Evolutionary conservation across 257 asterid species (phyloP).

Genomic region (Nicotiana otophora): DNA sequence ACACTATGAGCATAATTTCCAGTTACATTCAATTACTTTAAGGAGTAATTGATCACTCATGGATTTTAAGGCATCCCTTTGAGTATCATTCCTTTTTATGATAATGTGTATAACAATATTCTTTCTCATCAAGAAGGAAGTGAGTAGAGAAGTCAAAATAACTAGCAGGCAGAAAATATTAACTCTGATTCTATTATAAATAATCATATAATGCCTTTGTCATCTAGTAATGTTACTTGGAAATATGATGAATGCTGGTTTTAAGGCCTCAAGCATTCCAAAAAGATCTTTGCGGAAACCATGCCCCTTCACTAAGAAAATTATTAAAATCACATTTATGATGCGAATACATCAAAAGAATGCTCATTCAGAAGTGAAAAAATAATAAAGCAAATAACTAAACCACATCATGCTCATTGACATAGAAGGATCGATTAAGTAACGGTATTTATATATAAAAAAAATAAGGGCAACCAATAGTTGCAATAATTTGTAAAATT

Average conservation of each 20-base stretch:
- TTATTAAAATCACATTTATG: not conserved
- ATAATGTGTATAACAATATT: not conserved
- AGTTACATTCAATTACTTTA: not conserved
- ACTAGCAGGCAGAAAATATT: not conserved
- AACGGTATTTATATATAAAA: too few relatives aligned
- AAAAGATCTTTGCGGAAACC: constrained; percentile 93
- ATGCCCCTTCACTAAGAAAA: constrained; percentile 50
- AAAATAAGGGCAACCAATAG: not conserved
- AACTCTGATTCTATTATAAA: not conserved
- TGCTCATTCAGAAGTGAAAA: too few relatives aligned
- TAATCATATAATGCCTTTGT: not conserved
- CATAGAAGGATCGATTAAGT: too few relatives aligned
- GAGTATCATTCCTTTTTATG: not conserved
- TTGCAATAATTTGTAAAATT: not conserved
- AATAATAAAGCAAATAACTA: not conserved
- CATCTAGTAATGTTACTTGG: constrained; percentile 43
- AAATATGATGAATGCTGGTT: constrained; percentile 79
- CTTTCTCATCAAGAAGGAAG: not conserved
- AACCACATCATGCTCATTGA: too few relatives aligned
- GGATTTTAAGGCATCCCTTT: not conserved
- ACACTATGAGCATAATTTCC: not conserved
- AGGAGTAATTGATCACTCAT: not conserved
- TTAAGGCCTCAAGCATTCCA: constrained; percentile 51
- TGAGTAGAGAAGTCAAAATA: not conserved
- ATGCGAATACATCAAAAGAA: not conserved